phyloP scores from a whole-genome alignment of 768 basidiomycete genomes.

The Tricholoma hemisulphureum region DNA sequence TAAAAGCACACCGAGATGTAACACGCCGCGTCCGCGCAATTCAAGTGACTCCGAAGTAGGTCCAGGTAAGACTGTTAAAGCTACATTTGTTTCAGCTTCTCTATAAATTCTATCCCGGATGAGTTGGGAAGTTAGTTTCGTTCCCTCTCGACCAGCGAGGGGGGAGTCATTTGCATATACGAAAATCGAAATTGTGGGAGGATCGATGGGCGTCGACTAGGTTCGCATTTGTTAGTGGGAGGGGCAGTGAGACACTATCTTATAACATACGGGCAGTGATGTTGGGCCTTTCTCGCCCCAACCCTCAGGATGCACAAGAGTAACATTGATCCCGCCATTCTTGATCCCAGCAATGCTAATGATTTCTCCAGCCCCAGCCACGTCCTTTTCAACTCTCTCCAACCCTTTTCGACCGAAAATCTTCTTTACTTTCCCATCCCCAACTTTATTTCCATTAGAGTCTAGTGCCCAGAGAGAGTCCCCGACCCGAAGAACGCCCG shows the following conservation, averaged over 20 bases:
- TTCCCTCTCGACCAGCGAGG: conserved; percentile 44
- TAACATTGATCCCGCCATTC: conserved; percentile 46
- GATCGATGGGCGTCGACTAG: conserved; percentile 47
- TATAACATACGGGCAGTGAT: conserved; percentile 35
- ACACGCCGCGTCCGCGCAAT: conserved; percentile 47
- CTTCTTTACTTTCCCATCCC: conserved; percentile 51
- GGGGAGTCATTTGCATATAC: conserved; percentile 50
- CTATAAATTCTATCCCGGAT: conserved; percentile 48
- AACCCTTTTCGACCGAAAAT: conserved; percentile 39
- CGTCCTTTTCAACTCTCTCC: conserved; percentile 42
- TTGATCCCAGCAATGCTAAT: conserved; percentile 49
- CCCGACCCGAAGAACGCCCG: conserved; percentile 39
- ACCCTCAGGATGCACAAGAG: conserved; percentile 42
- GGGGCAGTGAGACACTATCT: background rate
- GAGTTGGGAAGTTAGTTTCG: conserved; percentile 48
- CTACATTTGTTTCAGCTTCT: conserved; percentile 53
- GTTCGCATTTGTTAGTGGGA: background rate
- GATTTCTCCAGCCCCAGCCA: conserved; percentile 49
- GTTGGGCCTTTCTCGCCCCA: conserved; percentile 42
- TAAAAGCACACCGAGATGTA: conserved; percentile 51
- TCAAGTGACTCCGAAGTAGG: conserved; percentile 50
- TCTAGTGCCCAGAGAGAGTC: conserved; percentile 42
- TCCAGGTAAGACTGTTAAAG: conserved; percentile 47
- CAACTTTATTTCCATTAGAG: conserved; percentile 42
- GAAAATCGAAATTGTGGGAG: conserved; percentile 48